These are phyloP conservation scores for Epichloe amarillans DNA, from an alignment of 2,329 filamentous ascomycete species.

Conservation along the genomic window DNA sequence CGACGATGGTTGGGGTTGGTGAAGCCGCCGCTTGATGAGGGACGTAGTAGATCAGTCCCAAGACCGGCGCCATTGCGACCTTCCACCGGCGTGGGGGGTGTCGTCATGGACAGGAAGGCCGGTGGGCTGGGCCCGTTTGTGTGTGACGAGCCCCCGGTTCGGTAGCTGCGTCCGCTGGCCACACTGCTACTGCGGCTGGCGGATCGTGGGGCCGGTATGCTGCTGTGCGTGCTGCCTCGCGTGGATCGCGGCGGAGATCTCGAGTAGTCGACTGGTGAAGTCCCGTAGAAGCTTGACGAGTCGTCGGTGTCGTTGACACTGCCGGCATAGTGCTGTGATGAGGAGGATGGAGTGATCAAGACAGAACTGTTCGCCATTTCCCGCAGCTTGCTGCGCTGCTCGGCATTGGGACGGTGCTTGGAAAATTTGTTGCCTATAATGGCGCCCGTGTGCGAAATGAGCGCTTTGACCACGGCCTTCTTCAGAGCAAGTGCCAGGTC, in stretches of 20 bases:
- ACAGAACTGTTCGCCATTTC: slow-evolving; percentile 73
- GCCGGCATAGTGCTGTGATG: slow-evolving; percentile 24
- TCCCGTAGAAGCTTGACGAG: slow-evolving; percentile 39
- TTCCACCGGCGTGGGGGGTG: slow-evolving; percentile 30
- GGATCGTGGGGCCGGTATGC: slow-evolving; percentile 30
- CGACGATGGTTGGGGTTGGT: slow-evolving; percentile 10
- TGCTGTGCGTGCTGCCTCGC: slow-evolving; percentile 33
- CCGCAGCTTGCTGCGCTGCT: slow-evolving; percentile 65
- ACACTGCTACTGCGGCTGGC: slow-evolving; percentile 41
- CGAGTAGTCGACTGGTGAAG: slow-evolving; percentile 43
- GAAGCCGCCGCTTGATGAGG: slow-evolving; percentile 19
- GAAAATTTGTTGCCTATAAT: slow-evolving; percentile 97
- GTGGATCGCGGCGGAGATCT: slow-evolving; percentile 43
- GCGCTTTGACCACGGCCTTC: slow-evolving; percentile 82
- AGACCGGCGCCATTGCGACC: slow-evolving; percentile 12
- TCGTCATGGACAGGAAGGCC: slow-evolving; percentile 32
- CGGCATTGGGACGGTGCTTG: slow-evolving; percentile 68
- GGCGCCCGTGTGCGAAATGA: slow-evolving; percentile 89
- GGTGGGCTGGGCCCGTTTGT: slow-evolving; percentile 19
- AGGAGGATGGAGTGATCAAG: slow-evolving; percentile 32
- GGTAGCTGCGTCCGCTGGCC: slow-evolving; percentile 31
- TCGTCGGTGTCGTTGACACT: slow-evolving; percentile 42
- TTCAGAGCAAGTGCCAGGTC: slow-evolving; percentile 87
- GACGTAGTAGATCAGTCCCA: slow-evolving; percentile 19
- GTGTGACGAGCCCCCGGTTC: slow-evolving; percentile 18